Evolutionary conservation across 2,329 filamentous ascomycete species (phyloP), one percentile per base, ranked within the genome.

Genomic region (Epichloe glyceriae): DNA sequence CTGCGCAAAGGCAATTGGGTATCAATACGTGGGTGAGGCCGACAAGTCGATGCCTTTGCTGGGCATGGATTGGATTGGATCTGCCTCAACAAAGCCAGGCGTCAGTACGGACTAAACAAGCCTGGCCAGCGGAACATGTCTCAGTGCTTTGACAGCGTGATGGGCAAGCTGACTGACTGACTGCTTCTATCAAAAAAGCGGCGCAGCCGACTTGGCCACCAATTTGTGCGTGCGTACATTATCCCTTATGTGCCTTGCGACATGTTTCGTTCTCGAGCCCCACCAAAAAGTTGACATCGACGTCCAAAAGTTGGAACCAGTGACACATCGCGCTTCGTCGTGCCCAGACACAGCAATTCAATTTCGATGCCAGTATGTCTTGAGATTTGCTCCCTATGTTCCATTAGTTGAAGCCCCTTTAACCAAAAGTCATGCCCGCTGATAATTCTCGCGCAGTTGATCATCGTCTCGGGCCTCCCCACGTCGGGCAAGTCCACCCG

Each of bases 401-500:
- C n/a, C 15, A 38, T 20, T 3, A 26, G 34, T 14, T 5, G 26
- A 17, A 12, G 45, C 37, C 37, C 22, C n/a, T n/a, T 17, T 3
- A n/a, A 11, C n/a, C 35, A 20, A n/a, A 19, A 7, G 46, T 41
- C 1, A 48, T 33, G n/a, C 11, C 41, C 53, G 53, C 53, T 52
- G 38, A 52, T 51, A 12, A 17, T 20, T 40, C 47, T 22, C 7
- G 34, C 43, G n/a, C 34, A 86, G 82, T 72, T 86, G 57, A 80
- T 85, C 60, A 80, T 84, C 58, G 65, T 86, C 53, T 80, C 80
- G 49, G 82, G 82, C 55, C 73, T 82, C 57, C 82, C 82, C 50
- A 81, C 79, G 56, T 85, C 82, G 33, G 82, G 82, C 64, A 86
- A 86, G 67, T 80, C 80, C 35, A 79, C 78, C 19, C 79, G 82